Base-by-base conservation (phyloP, 257 asterid genomes). In the Solanum piurae region DNA sequence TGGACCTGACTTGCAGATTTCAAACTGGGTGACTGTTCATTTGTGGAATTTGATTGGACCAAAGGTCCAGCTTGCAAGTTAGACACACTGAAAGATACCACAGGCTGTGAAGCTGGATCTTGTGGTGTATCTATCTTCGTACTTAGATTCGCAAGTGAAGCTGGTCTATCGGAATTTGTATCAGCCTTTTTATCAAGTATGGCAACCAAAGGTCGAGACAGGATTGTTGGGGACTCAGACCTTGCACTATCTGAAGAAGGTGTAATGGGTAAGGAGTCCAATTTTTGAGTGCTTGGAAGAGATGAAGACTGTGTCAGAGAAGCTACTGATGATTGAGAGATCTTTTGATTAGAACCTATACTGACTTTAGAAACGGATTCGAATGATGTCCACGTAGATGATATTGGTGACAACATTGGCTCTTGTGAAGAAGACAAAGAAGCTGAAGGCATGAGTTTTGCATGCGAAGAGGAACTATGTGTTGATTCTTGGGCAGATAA, bases 61-160 rank as follows among this genome's bases (percentile, higher is more conserved):
- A 92, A 55, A 60, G 88, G 71, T 69, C 86, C 93, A 87, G 60
- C 86, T 69, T 90, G 90, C 69, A 87, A 83, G 82, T 87, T 91
- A 13, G 93, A 80, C 20, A 86, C 64, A 60, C 87, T 87, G 86
- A 80, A 66, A 62, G 91, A 86, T 73, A 85, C 89, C 64, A 62
- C 90, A 82, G 91, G 87, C 88, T 89, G 91, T 68, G 91, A 82
- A 86, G 88, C 87, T 89, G 95, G 86, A 86, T 88, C 88, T 90
- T 74, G 90, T 60, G 80, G 68, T 85, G 79, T 87, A 46, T 38
- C 82, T 11, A 52, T 13, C 74, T 80, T 87, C 42, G 64, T 34
- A 62, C 68, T 42, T 49, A 52, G 74, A 87, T 83, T 80, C 23
- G 60, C 87, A 87, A 86, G 88, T 66, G 94, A 87, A 86, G 92